A percentile compares a stretch with the other conserved stretches of the same genome.
These are phyloP conservation scores for Colletotrichum orbiculare DNA, from an alignment of 2,329 filamentous ascomycete genomes.

Conservation along the genomic window DNA sequence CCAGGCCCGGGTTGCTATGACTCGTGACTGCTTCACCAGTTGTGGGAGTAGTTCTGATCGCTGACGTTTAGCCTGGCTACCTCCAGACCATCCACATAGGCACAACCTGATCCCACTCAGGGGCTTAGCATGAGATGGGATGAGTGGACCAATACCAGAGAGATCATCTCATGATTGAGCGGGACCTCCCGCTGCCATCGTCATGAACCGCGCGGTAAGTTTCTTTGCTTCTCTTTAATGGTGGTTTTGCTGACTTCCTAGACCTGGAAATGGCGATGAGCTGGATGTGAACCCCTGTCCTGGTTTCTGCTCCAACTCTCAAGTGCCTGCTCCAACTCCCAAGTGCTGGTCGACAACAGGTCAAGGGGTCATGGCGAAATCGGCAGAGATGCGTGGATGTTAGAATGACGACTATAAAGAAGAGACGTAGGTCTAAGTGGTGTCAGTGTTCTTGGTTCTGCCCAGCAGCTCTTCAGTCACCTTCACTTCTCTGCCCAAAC, in stretches of 20 bases:
- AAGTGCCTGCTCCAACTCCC: too few relatives aligned
- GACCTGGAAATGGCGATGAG: not conserved
- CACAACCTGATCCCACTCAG: not conserved
- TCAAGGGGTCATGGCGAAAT: slow-evolving; percentile 4
- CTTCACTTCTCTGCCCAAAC: not conserved
- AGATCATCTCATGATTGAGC: not conserved
- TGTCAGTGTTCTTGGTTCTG: not conserved
- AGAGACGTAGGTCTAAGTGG: too few relatives aligned
- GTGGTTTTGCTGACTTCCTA: not conserved
- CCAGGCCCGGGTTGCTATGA: not conserved
- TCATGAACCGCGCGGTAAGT: slow-evolving; percentile 33
- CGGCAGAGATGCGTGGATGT: not conserved
- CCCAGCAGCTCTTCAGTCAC: not conserved
- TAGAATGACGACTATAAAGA: too few relatives aligned
- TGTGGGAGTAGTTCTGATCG: not conserved
- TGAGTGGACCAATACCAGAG: not conserved
- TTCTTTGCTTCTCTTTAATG: not conserved
- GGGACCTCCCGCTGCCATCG: slow-evolving; percentile 7
- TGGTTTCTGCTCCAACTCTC: not conserved
- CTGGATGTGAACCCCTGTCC: not conserved
- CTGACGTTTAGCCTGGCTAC: not conserved
- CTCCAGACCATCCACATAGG: slow-evolving; percentile 6
- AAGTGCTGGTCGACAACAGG: too few relatives aligned
- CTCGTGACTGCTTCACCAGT: slow-evolving; percentile 8
- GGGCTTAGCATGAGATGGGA: slow-evolving; percentile 4